phyloP scores from a whole-genome alignment of 2,329 filamentous ascomycete species.

The Fusarium caatingaense region DNA sequence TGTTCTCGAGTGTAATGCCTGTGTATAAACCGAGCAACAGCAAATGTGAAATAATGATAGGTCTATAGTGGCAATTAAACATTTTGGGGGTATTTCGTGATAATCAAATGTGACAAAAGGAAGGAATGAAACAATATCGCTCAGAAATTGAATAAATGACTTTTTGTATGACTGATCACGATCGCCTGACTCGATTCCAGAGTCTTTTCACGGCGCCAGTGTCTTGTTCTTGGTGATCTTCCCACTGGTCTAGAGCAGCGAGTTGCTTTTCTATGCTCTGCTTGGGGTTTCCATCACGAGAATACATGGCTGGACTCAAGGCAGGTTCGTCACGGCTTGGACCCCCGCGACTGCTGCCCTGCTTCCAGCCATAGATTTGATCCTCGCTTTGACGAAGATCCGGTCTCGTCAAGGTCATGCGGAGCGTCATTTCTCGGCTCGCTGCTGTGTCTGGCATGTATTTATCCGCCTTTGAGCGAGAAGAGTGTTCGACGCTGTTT shows the following conservation, averaged over 20 bases:
- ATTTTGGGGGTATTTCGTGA: slow-evolving; percentile 42
- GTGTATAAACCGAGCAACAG: slow-evolving; percentile 7
- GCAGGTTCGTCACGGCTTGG: slow-evolving; percentile 50
- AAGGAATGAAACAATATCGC: slow-evolving; percentile 14
- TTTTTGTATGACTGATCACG: slow-evolving; percentile 34
- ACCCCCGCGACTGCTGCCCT: slow-evolving; percentile 58
- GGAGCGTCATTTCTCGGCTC: slow-evolving; percentile 90
- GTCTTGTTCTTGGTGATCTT: slow-evolving; percentile 52
- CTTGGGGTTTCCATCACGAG: slow-evolving; percentile 56
- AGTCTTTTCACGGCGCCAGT: slow-evolving; percentile 70
- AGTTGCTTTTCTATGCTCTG: slow-evolving; percentile 66
- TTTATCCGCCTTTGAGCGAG: slow-evolving; percentile 52
- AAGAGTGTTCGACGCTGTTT: slow-evolving; percentile 44
- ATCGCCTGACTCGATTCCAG: slow-evolving; percentile 70
- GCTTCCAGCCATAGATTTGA: slow-evolving; percentile 76
- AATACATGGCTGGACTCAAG: slow-evolving; percentile 33
- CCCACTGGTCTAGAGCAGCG: slow-evolving; percentile 64
- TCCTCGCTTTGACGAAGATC: slow-evolving; percentile 83
- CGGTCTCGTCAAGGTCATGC: slow-evolving; percentile 92
- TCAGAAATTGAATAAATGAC: not conserved
- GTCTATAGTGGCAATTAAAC: slow-evolving; percentile 36
- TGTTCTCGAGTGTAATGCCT: slow-evolving; percentile 23
- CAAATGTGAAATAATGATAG: slow-evolving; percentile 9
- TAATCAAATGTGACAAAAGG: slow-evolving; percentile 18
- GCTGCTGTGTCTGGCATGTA: slow-evolving; percentile 64